Evolutionary conservation across 1,284 basidiomycete genomes (phyloP), one percentile per base, ranked within the genome.

Genomic region (Jaminaea rosea): DNA sequence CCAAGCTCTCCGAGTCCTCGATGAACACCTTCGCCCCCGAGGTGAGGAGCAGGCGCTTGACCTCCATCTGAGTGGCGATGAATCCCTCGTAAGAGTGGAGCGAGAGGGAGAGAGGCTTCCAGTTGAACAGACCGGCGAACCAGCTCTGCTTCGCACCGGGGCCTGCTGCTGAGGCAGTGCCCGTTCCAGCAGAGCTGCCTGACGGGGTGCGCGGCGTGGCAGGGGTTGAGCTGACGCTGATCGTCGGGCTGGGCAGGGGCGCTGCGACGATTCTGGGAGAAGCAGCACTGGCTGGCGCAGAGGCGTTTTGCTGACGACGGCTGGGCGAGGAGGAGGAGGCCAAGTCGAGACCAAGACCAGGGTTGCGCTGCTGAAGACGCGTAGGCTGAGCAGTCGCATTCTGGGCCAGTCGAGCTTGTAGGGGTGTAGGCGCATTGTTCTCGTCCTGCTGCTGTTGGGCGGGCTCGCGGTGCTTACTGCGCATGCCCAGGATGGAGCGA

Each of bases 91-190:
- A 57, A 23, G 67, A 67, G 62, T 67, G 61, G 47, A 73, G 61
- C 19, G 58, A 61, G 73, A 83, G 84, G 13, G 78, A 80, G 15
- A 81, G 78, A 0, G 87, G 83, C 67, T 85, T 88, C 78, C 88
- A 85, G 69, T 83, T 86, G 81, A 96, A 93, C 44, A 94, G 80
- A 58, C 85, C 86, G 48, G 83, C 82, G 61, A 97, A 83, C 92
- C 92, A 96, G 52, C 82, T 83, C 45, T 85, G 82, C 73, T 85
- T 86, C 58, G 67, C 27, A 48, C 55, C 32, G 45, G 36, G 46
- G 15, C 37, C 26, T 24, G 50, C 39, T 15, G 49, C 36, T 19
- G 50, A 46, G 1, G 52, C n/a, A 15, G 29, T 31, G 9, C 9
- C 8, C 6, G 39, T 24, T 11, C 19, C 19, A 23, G 39, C 19